Percentiles rank a stretch among this genome's conserved stretches.
Evolutionary conservation across 495 filamentous ascomycete genomes (phyloP).

Genomic region (Beverwykella pulmonaria): DNA sequence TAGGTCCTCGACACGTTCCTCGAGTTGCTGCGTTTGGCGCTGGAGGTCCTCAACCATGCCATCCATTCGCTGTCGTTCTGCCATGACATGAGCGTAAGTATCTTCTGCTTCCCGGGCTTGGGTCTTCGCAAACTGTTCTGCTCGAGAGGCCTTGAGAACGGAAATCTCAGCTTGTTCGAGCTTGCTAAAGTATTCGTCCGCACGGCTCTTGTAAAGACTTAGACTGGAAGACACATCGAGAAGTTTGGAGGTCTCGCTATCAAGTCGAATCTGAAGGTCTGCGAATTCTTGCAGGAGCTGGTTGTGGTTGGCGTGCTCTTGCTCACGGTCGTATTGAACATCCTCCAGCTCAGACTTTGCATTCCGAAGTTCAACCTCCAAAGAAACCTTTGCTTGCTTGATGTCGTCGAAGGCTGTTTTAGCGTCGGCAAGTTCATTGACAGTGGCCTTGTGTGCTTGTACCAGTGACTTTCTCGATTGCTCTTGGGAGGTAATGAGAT

Average conservation of each 20-base stretch:
- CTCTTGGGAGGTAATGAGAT: conserved; percentile 92
- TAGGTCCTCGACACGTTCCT: conserved; percentile 90
- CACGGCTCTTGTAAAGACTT: conserved; percentile 85
- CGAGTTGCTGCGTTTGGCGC: conserved; percentile 81
- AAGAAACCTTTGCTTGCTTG: conserved; percentile 71
- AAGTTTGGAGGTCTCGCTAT: conserved; percentile 82
- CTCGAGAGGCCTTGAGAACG: conserved; percentile 86
- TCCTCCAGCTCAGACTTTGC: conserved; percentile 82
- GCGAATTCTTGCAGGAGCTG: conserved; percentile 92
- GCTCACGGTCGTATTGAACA: conserved; percentile 71
- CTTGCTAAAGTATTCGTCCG: conserved; percentile 97
- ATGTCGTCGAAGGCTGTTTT: conserved; percentile 85
- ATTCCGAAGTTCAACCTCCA: conserved; percentile 92
- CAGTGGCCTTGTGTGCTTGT: conserved; percentile 79
- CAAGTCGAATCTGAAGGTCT: conserved; percentile 90
- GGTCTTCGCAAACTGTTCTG: conserved; percentile 90
- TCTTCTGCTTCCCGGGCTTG: conserved; percentile 91
- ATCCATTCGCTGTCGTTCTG: conserved; percentile 91
- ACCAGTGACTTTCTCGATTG: conserved; percentile 80
- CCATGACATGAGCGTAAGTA: conserved; percentile 83
- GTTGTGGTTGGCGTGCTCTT: conserved; percentile 78
- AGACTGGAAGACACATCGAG: conserved; percentile 83
- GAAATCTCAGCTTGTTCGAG: conserved; percentile 96
- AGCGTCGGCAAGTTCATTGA: conserved; percentile 80
- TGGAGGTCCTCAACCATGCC: conserved; percentile 86